phyloP scores from a whole-genome alignment of 495 filamentous ascomycete species.

The Cudoniella acicularis region DNA sequence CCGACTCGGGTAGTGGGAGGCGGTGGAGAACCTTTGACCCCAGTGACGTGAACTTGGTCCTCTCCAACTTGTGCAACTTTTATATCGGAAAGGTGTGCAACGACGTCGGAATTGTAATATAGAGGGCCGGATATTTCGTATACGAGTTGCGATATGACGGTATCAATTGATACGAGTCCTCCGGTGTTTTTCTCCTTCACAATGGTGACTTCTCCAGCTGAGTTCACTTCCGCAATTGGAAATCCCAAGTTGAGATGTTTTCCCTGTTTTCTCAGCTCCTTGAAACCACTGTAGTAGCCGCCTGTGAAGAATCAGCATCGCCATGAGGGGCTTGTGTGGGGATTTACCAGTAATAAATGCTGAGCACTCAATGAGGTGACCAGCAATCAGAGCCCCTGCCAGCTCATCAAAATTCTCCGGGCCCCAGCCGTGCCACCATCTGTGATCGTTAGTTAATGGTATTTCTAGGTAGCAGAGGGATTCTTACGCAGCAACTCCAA shows the following conservation, averaged over 20 bases:
- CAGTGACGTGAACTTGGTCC: constrained; percentile 41
- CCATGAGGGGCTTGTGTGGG: background rate
- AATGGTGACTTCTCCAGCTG: constrained; percentile 42
- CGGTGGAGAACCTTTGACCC: constrained; percentile 41
- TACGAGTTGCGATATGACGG: constrained; percentile 50
- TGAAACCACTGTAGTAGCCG: constrained; percentile 58
- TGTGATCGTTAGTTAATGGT: constrained; percentile 19
- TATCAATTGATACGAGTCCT: constrained; percentile 41
- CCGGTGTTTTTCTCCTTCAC: constrained; percentile 18
- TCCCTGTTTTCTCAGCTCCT: constrained; percentile 32
- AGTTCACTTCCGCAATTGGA: constrained; percentile 54
- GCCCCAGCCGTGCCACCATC: constrained; percentile 42
- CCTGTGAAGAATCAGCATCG: constrained; percentile 26
- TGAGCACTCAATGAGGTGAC: constrained; percentile 55
- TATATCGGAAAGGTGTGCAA: constrained; percentile 43
- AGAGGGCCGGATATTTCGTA: constrained; percentile 60
- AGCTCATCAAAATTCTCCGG: constrained; percentile 42
- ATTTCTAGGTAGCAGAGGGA: constrained; percentile 13
- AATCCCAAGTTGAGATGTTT: constrained; percentile 46
- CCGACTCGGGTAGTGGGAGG: constrained; percentile 29
- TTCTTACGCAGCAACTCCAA: constrained; percentile 40
- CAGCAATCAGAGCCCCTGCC: constrained; percentile 49
- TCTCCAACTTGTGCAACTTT: constrained; percentile 40
- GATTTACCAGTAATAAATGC: constrained; percentile 37
- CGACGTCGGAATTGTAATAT: constrained; percentile 59